Conservation (phyloP, 2,329 filamentous ascomycete species). For the Fusarium stilboides region DNA sequence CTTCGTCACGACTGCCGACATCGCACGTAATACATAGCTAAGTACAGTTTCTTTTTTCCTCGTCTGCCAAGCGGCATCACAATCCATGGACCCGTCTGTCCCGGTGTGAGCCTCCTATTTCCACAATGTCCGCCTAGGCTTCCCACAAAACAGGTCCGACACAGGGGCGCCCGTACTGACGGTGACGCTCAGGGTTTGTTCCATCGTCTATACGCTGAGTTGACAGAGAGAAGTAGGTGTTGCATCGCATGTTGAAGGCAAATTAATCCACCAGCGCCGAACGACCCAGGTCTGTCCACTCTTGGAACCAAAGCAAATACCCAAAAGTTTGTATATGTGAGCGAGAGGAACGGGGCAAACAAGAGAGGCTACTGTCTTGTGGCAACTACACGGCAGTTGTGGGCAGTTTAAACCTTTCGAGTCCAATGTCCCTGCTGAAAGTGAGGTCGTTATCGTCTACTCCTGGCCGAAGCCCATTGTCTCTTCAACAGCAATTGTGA, state of each 20-base stretch:
- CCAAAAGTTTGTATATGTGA: constrained; percentile 48
- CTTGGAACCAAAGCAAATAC: constrained; percentile 53
- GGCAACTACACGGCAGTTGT: constrained; percentile 40
- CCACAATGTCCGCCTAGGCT: constrained; percentile 22
- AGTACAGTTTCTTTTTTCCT: constrained; percentile 41
- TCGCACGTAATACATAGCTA: constrained; percentile 43
- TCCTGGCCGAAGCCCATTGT: constrained; percentile 99
- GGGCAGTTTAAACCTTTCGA: constrained; percentile 24
- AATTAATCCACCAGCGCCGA: constrained; percentile 53
- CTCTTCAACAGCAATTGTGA: constrained; percentile 98
- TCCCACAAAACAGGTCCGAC: constrained; percentile 22
- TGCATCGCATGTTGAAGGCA: constrained; percentile 47
- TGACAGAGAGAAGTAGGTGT: constrained; percentile 36
- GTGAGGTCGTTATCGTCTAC: constrained; percentile 63
- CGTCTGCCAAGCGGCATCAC: constrained; percentile 22
- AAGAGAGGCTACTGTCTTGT: constrained; percentile 33
- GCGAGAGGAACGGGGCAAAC: constrained; percentile 40
- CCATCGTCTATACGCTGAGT: constrained; percentile 29
- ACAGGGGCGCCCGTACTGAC: constrained; percentile 12
- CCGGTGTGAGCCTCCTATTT: constrained; percentile 23
- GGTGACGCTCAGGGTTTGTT: constrained; percentile 22
- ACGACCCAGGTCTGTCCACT: constrained; percentile 52
- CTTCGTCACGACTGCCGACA: constrained; percentile 25
- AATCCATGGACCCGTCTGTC: constrained; percentile 21
- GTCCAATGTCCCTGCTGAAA: constrained; percentile 37